A percentile compares a stretch with the other conserved stretches of the same genome.
phyloP scores from a whole-genome alignment of 345 rosid species.

The Salix arbutifolia region DNA sequence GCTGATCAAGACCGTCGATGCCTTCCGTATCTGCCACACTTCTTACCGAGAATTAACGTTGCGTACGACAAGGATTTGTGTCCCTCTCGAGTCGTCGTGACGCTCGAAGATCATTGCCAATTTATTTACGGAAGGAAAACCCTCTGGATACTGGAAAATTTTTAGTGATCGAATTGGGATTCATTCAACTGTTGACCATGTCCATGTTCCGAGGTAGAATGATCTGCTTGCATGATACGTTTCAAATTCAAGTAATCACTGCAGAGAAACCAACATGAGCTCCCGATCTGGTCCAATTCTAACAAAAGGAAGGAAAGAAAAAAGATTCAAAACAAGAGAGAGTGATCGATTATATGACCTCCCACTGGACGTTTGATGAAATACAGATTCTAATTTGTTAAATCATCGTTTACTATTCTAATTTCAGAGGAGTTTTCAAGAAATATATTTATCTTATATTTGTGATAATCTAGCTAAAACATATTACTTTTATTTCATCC shows the following conservation, averaged over 20 bases:
- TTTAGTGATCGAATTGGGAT: neutral
- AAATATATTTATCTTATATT: too few relatives aligned
- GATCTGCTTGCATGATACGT: neutral
- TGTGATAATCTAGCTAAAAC: too few relatives aligned
- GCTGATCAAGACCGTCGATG: neutral
- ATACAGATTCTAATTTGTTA: too few relatives aligned
- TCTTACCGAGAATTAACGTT: slow-evolving; percentile 9
- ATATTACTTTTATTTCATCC: too few relatives aligned
- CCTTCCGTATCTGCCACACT: slow-evolving; percentile 9
- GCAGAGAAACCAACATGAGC: neutral
- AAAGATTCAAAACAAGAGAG: too few relatives aligned
- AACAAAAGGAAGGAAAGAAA: neutral
- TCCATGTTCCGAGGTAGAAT: neutral
- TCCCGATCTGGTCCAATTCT: neutral
- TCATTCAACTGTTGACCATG: slow-evolving; percentile 6
- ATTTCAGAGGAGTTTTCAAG: too few relatives aligned
- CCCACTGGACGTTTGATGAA: too few relatives aligned
- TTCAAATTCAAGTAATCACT: neutral
- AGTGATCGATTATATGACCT: neutral
- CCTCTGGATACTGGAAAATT: neutral
- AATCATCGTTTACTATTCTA: too few relatives aligned
- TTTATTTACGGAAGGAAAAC: neutral
- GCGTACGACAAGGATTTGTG: slow-evolving; percentile 24
- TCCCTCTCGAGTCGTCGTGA: neutral
- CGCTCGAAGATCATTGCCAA: neutral